A percentile compares a stretch with the other conserved stretches of the same genome.
These are phyloP conservation scores for Cucurbita moschata DNA, from an alignment of 306 rosid species.

Conservation along the genomic window DNA sequence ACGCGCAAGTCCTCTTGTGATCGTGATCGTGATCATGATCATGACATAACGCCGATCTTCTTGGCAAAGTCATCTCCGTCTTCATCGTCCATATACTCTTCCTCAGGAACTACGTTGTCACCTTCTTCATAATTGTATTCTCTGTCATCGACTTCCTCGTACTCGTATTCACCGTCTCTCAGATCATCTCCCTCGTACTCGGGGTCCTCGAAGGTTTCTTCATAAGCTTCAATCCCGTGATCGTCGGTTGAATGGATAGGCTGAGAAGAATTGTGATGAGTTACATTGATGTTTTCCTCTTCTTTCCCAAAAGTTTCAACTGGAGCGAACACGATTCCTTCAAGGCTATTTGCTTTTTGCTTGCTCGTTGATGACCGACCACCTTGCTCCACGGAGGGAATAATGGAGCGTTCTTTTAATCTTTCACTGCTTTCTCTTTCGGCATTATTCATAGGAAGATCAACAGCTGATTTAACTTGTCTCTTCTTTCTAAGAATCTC, in stretches of 20 bases:
- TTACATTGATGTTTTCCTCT: conserved; percentile 9
- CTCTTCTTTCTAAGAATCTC: conserved; percentile 83
- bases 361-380: conserved; percentile 15
- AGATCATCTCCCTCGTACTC: conserved; percentile 52
- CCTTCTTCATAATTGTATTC: conserved; percentile 63
- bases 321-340: conserved; percentile 20
- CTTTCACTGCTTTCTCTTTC: conserved; percentile 17
- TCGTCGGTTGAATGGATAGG: conserved; percentile 5
- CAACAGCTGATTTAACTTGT: conserved; percentile 33
- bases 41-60: conserved; percentile 72
- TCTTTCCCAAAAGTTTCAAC: conserved; percentile 24
- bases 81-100: conserved; percentile 64
- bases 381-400: conserved; percentile 6
- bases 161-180: conserved; percentile 59
- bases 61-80: conserved; percentile 91
- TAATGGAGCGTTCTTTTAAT: conserved; percentile 10
- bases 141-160: conserved; percentile 66
- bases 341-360: conserved; percentile 17
- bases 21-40: conserved; percentile 19
- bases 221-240: conserved; percentile 31
- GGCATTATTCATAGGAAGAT: conserved; percentile 14
- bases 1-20: background rate
- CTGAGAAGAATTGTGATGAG: conserved; percentile 16
- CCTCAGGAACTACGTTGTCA: conserved; percentile 52
- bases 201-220: conserved; percentile 42